Evolutionary conservation across 805 yeast genomes (phyloP), one percentile per base, ranked within the genome.

Genomic region (Schizosaccharomyces octosporus): DNA sequence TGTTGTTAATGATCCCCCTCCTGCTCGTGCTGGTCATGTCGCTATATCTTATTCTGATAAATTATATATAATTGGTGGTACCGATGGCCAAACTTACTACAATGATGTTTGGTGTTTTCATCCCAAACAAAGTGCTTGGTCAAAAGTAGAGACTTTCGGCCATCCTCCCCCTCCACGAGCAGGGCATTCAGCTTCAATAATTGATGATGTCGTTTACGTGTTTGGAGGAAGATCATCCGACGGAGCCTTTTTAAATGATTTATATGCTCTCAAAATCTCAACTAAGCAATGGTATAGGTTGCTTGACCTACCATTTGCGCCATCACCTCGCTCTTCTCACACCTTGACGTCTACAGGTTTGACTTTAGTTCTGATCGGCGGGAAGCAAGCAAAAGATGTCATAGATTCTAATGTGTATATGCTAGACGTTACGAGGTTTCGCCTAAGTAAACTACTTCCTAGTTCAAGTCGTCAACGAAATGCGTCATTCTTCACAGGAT

Each of bases 31-130:
- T 1, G 88, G 89, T 71, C 98, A 93, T 73, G 78, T 95, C 3
- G 87, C 89, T 85, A 80, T 82, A 27, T 79, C 90, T 1, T 84
- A 78, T 72, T 83, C 85, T 65, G 82, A 83, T 69, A 83, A 83
- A 68, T 75, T 93, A 62, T 90, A 83, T 76, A 75, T 93, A 19
- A 93, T 85, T 73, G 99, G 99, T 64, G 99, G 99, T 63, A 85
- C 87, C 62, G 87, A 87, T 66, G 80, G 84, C 32, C 81, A 78
- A 63, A 77, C 78, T 61, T 79, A 89, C 64, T 80, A 79, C 60
- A 82, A 84, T 67, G 90, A 86, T 66, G 74, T 90, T 43, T 87
- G 90, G 81, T 75, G 82, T 67, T 93, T 79, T 71, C 90, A 90
- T 69, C 87, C 95, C 0, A 66, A 72, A 7, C 70, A 72, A 6